Conservation (phyloP, 179 eudicot species). For the Monotropa hypopitys region DNA sequence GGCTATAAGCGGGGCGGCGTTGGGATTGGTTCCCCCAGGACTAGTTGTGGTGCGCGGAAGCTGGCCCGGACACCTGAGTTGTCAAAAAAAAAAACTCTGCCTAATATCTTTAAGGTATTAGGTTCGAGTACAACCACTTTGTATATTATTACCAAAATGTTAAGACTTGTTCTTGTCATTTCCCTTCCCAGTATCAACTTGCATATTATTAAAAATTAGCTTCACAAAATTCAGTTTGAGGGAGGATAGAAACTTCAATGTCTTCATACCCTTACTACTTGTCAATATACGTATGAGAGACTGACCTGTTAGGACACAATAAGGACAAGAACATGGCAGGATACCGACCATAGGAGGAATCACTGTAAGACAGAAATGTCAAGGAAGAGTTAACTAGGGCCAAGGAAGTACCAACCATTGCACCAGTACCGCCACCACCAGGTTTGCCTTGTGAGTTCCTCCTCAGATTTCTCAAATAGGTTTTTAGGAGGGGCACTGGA, state of each 20-base stretch:
- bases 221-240: not conserved
- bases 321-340: not conserved
- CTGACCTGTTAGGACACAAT: not conserved
- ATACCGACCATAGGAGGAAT: not conserved
- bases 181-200: too few relatives aligned
- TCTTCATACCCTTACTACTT: not conserved
- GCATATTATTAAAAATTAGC: too few relatives aligned
- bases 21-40: too few relatives aligned
- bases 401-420: constrained; percentile 5
- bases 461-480: constrained; percentile 41
- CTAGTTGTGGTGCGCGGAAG: too few relatives aligned
- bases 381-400: not conserved
- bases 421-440: constrained; percentile 12
- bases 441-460: constrained; percentile 47
- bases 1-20: too few relatives aligned
- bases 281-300: not conserved
- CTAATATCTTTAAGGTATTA: too few relatives aligned
- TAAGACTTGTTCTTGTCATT: too few relatives aligned
- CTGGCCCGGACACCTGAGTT: too few relatives aligned
- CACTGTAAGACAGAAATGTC: not conserved
- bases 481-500: constrained; percentile 37
- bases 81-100: too few relatives aligned
- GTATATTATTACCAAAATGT: too few relatives aligned
- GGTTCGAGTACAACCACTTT: too few relatives aligned
- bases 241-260: not conserved